phyloP scores from a whole-genome alignment of 805 yeast species.

The Pichia occidentalis region DNA sequence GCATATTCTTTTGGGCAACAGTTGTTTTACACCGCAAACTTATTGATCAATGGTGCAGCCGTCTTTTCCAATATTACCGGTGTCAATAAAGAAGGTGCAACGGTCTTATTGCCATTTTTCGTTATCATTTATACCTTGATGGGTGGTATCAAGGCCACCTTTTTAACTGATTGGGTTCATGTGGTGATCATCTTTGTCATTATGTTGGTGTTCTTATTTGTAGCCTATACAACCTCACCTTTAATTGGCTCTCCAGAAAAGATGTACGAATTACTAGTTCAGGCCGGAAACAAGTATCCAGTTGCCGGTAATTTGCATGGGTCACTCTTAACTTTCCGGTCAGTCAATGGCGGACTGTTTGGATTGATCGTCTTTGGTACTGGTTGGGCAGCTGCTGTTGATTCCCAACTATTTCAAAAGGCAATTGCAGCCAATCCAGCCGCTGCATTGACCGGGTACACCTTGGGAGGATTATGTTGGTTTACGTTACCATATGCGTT shows the following conservation, averaged over 20 bases:
- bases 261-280: slow-evolving; percentile 29
- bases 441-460: slow-evolving; percentile 36
- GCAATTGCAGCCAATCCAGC: slow-evolving; percentile 40
- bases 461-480: slow-evolving; percentile 43
- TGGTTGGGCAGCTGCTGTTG: slow-evolving; percentile 32
- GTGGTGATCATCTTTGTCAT: slow-evolving; percentile 31
- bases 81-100: slow-evolving; percentile 30
- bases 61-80: slow-evolving; percentile 30
- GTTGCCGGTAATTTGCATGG: slow-evolving; percentile 19
- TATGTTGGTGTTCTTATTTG: slow-evolving; percentile 26
- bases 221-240: slow-evolving; percentile 27
- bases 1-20: slow-evolving; percentile 25
- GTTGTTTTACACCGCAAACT: slow-evolving; percentile 28
- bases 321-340: slow-evolving; percentile 23
- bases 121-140: slow-evolving; percentile 33
- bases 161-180: slow-evolving; percentile 35
- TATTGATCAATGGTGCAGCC: slow-evolving; percentile 32
- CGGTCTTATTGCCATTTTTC: slow-evolving; percentile 31
- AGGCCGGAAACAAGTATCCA: slow-evolving; percentile 21
- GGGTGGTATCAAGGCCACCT: slow-evolving; percentile 37
- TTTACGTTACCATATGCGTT: slow-evolving; percentile 36
- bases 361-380: slow-evolving; percentile 30
- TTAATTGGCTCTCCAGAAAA: slow-evolving; percentile 31
- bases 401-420: slow-evolving; percentile 30
- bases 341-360: slow-evolving; percentile 25